Evolutionary conservation across 129 eudicot genomes (phyloP).

Genomic region (Kitagawia praeruptora): DNA sequence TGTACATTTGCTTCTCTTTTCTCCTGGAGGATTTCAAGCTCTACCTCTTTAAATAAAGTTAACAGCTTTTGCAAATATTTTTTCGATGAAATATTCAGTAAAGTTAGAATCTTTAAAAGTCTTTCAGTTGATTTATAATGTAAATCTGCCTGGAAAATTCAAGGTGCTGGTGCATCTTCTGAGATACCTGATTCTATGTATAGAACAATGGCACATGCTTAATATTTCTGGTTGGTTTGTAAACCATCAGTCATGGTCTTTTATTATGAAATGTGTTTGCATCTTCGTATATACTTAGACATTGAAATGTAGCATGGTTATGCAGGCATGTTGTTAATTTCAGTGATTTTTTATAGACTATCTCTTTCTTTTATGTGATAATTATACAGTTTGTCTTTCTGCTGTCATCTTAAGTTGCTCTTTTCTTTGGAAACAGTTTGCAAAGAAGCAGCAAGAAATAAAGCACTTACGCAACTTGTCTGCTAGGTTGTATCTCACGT

Average conservation of each 20-base stretch:
- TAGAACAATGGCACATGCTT: not conserved
- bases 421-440: constrained; percentile 29
- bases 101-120: not conserved
- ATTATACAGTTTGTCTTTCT: not conserved
- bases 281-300: not conserved
- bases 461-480: constrained; percentile 32
- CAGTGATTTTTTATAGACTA: not conserved
- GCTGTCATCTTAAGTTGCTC: not conserved
- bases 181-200: not conserved
- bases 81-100: not conserved
- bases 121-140: not conserved
- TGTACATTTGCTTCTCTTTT: no score
- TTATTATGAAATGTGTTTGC: not conserved
- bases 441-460: constrained; percentile 38
- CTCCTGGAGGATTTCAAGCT: not conserved
- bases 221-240: not conserved
- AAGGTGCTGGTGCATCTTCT: not conserved
- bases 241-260: not conserved
- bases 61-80: not conserved
- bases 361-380: not conserved
- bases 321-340: not conserved
- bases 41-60: not conserved
- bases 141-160: not conserved
- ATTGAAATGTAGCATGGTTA: not conserved
- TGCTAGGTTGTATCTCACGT: constrained; percentile 36